A percentile compares a stretch with the other conserved stretches of the same genome.
These are phyloP conservation scores for Curvularia hawaiiensis DNA, from an alignment of 2,329 filamentous ascomycete species.

Conservation along the genomic window DNA sequence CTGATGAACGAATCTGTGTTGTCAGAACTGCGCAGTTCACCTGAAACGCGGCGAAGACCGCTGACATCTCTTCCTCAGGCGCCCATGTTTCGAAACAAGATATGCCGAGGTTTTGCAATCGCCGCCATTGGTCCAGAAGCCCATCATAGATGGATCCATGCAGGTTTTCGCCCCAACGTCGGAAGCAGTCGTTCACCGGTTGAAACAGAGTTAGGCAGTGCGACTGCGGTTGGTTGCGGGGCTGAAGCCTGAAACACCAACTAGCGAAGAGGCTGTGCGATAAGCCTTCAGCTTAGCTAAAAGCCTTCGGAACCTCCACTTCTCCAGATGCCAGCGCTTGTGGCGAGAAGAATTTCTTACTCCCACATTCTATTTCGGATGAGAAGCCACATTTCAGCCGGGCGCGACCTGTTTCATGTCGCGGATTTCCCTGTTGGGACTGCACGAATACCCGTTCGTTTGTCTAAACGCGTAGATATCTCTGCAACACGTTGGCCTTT, in stretches of 20 bases:
- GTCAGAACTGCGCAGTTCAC: conserved; percentile 31
- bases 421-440: neutral
- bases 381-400: neutral
- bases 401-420: neutral
- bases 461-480: neutral
- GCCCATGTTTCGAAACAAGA: conserved; percentile 29
- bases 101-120: conserved; percentile 15
- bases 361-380: neutral
- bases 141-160: neutral
- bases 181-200: conserved; percentile 10
- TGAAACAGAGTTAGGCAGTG: conserved; percentile 4
- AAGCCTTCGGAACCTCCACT: neutral
- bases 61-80: conserved; percentile 18
- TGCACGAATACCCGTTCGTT: neutral
- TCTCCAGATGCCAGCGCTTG: neutral
- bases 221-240: conserved; percentile 9
- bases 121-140: conserved; percentile 6
- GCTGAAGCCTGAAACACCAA: conserved; percentile 19
- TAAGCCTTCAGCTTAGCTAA: conserved; percentile 9
- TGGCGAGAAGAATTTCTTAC: neutral
- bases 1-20: neutral
- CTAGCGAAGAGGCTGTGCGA: conserved; percentile 5
- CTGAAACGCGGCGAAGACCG: conserved; percentile 27
- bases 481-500: neutral
- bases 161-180: conserved; percentile 10